Evolutionary conservation across 331 rosid species (phyloP).

Genomic region (Malus hybrid): DNA sequence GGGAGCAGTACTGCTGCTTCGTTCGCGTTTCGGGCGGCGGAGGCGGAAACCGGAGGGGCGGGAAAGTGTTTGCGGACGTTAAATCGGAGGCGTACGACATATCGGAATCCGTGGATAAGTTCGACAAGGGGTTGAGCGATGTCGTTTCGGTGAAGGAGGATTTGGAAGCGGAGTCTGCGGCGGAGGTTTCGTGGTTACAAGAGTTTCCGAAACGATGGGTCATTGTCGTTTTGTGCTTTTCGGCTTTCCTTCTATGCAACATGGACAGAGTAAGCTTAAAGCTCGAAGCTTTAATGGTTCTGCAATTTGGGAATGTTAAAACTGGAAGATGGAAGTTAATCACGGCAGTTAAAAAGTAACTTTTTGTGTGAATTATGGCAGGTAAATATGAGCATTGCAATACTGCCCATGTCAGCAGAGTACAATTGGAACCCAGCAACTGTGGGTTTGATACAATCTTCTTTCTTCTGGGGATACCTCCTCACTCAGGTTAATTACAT

Average conservation of each 20-base stretch:
- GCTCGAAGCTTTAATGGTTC: background rate
- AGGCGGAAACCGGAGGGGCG: constrained; percentile 1
- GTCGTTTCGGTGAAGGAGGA: constrained; percentile 20
- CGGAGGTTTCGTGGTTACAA: constrained; percentile 56
- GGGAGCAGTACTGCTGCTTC: constrained; percentile 21
- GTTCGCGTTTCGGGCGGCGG: constrained; percentile 16
- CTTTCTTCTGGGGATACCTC: constrained; percentile 99
- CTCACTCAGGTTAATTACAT: constrained; percentile 70
- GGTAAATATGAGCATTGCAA: constrained; percentile 99
- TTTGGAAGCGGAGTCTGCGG: constrained; percentile 12
- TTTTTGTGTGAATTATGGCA: constrained; percentile 19
- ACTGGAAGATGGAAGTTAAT: background rate
- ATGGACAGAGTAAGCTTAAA: constrained; percentile 77
- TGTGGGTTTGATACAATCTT: constrained; percentile 91
- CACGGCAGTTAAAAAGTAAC: background rate
- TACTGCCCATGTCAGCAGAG: constrained; percentile 98
- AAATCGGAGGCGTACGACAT: background rate
- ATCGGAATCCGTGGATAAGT: constrained; percentile 25
- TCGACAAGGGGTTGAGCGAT: constrained; percentile 20
- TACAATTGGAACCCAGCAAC: constrained; percentile 82
- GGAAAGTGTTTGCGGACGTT: constrained; percentile 57
- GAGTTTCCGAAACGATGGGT: constrained; percentile 88
- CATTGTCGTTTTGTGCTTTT: constrained; percentile 80
- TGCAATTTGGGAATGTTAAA: background rate
- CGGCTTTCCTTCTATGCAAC: constrained; percentile 91